These are phyloP conservation scores for Citrus australasica DNA, from an alignment of 345 rosid genomes.

Conservation along the genomic window DNA sequence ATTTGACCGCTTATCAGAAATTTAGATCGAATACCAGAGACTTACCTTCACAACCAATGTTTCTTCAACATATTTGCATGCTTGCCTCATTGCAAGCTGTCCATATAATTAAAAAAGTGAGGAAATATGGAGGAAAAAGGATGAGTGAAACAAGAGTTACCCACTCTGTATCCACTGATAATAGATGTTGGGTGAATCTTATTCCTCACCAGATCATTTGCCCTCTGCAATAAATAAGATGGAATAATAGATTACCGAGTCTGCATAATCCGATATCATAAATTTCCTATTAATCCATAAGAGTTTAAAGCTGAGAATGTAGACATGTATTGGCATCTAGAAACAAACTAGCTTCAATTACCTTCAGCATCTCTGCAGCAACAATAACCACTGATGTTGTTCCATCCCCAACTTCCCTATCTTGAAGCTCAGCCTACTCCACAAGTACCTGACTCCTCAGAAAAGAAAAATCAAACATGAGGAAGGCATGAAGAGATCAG, in stretches of 20 bases:
- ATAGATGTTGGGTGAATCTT: constrained; percentile 97
- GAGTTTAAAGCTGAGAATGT: neutral
- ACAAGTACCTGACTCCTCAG: constrained; percentile 67
- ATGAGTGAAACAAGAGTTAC: constrained; percentile 10
- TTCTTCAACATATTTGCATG: constrained; percentile 89
- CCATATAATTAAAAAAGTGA: constrained; percentile 2
- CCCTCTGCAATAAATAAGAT: constrained; percentile 54
- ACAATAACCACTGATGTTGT: constrained; percentile 94
- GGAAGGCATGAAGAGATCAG: neutral
- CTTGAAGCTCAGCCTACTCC: constrained; percentile 98
- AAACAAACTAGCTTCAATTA: constrained; percentile 15
- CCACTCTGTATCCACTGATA: constrained; percentile 87
- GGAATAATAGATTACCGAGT: constrained; percentile 8
- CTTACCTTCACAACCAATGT: constrained; percentile 81
- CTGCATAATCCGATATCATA: neutral
- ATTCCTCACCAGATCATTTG: constrained; percentile 93
- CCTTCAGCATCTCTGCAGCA: constrained; percentile 89
- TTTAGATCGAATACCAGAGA: neutral
- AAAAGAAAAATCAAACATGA: neutral
- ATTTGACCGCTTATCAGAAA: neutral
- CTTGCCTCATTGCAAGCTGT: constrained; percentile 99
- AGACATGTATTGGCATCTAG: neutral
- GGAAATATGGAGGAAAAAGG: neutral
- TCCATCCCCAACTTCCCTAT: constrained; percentile 96
- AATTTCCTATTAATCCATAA: neutral